Evolutionary conservation across 306 rosid species (phyloP).

Genomic region (Prunus armeniaca): DNA sequence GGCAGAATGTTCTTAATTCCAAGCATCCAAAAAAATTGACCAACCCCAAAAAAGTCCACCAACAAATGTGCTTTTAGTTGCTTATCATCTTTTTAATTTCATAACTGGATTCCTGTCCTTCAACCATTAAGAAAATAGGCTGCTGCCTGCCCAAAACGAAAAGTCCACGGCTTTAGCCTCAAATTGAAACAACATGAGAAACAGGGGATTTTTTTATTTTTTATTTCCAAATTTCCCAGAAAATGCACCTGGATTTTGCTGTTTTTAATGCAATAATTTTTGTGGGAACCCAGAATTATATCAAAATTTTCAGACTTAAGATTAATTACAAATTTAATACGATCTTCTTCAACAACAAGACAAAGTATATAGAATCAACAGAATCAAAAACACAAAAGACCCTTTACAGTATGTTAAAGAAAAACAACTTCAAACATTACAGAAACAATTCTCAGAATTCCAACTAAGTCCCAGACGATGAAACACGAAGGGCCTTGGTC

Average conservation of each 20-base stretch:
- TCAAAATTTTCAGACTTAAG: no score
- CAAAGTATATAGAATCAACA: background rate
- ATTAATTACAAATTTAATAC: background rate
- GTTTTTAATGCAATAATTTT: no score
- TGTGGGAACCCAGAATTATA: no score
- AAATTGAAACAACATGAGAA: no score
- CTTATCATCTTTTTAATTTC: background rate
- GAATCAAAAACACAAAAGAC: no score
- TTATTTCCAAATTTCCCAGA: background rate
- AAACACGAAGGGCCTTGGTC: slow-evolving; percentile 67
- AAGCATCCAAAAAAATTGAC: background rate
- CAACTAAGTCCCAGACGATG: slow-evolving; percentile 21
- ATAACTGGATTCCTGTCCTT: background rate
- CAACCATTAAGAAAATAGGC: background rate
- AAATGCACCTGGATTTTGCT: background rate
- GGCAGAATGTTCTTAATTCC: background rate
- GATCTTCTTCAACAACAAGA: background rate
- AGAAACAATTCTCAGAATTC: no score
- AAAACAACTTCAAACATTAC: background rate
- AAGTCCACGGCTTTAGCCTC: background rate
- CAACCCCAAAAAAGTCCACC: background rate
- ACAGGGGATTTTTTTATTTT: background rate
- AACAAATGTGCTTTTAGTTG: no score
- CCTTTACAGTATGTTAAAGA: background rate
- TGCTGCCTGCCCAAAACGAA: background rate